Evolutionary conservation across 257 asterid genomes (phyloP), one percentile per base, ranked within the genome.

Genomic region (Oldenlandia corymbosa): DNA sequence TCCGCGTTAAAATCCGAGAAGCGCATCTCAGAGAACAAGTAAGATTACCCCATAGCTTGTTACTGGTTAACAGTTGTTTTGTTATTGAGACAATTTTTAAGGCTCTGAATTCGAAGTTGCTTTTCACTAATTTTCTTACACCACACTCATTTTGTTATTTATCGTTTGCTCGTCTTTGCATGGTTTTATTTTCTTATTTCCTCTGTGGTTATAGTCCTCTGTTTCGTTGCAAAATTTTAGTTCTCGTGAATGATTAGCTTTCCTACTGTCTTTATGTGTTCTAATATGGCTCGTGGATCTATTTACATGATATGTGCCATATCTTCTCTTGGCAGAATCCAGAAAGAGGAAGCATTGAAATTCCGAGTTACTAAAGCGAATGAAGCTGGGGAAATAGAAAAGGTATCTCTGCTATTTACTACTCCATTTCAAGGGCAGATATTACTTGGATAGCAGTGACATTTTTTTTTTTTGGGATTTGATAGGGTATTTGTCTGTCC

Each of bases 11-110:
- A 87, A 80, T 73, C 97, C 69, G 96, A 87, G 83, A 92, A 87
- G 82, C 96, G 94, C 80, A 85, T 92, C 66, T 76, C 86, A 16
- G 99, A 92, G 67, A 77, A 69, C 81, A 83, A 93, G 99, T 92
- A 81, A 27, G 20, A 53, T 13, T 20, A 26, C 23, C 23, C 37
- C 4, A n/a, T 37, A 14, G 49, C 20, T 18, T 48, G n/a, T n/a
- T 43, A 28, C 39, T 60, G 13, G 11, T 47, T 21, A 39, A 37
- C 21, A 36, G 20, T 26, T 10, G 18, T 65, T 17, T 50, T 27
- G 7, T 66, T 11, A 2, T 62, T 52, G 23, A 12, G 27, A 30
- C 16, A 17, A 17, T 56, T 24, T 56, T 13, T 42, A 42, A 17
- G 42, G 18, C 10, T 56, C 43, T 16, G 41, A 14, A 7, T 7